These are phyloP conservation scores for Suillus spraguei DNA, from an alignment of 768 basidiomycete genomes.

Conservation along the genomic window DNA sequence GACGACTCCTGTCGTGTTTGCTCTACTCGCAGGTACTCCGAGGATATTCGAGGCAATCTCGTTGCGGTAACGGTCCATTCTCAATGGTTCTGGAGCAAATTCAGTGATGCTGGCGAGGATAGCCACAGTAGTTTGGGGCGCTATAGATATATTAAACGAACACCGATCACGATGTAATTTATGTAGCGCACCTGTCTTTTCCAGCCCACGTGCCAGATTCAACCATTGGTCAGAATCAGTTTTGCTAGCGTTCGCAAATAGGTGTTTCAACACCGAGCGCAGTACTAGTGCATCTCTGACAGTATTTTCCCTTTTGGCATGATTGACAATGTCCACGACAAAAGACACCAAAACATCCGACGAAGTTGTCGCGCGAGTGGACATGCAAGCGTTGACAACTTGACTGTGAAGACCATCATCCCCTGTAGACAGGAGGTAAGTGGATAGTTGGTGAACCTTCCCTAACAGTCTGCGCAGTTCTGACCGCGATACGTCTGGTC, in stretches of 20 bases:
- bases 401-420: slow-evolving; percentile 52
- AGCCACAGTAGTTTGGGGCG: slow-evolving; percentile 67
- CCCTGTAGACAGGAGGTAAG: slow-evolving; percentile 60
- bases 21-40: slow-evolving; percentile 62
- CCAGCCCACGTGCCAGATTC: slow-evolving; percentile 60
- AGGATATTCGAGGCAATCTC: slow-evolving; percentile 84
- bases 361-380: slow-evolving; percentile 21
- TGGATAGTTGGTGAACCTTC: slow-evolving; percentile 53
- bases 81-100: slow-evolving; percentile 66
- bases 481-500: slow-evolving; percentile 34
- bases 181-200: slow-evolving; percentile 55
- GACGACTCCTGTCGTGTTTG: slow-evolving; percentile 70
- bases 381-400: slow-evolving; percentile 40
- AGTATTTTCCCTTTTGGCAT: slow-evolving; percentile 42
- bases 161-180: slow-evolving; percentile 5
- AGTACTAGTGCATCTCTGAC: slow-evolving; percentile 63
- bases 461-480: slow-evolving; percentile 43
- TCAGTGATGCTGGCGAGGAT: slow-evolving; percentile 63
- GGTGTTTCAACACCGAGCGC: slow-evolving; percentile 57
- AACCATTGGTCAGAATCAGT: slow-evolving; percentile 82
- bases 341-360: slow-evolving; percentile 32
- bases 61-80: slow-evolving; percentile 82
- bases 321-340: slow-evolving; percentile 34
- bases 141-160: slow-evolving; percentile 39
- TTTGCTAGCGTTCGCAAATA: slow-evolving; percentile 58